These are phyloP conservation scores for Akanthomyces uredinophilus DNA, from an alignment of 2,329 filamentous ascomycete species.

Conservation along the genomic window DNA sequence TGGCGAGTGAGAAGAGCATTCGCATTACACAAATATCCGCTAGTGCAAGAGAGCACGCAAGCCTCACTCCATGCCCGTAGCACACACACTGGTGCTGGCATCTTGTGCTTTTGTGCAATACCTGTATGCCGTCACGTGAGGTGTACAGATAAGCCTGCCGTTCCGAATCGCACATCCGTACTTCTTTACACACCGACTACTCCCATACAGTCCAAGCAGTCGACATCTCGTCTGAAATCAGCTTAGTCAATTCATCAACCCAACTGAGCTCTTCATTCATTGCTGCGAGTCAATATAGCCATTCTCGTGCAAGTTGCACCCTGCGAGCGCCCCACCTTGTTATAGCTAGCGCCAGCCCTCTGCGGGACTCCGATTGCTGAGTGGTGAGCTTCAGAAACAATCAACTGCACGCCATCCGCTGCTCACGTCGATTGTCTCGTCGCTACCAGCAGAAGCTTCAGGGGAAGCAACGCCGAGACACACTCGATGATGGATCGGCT, in stretches of 20 bases:
- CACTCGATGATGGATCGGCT: conserved; percentile 37
- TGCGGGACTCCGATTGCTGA: not conserved
- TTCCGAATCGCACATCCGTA: not conserved
- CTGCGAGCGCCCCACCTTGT: not conserved
- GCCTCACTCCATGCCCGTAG: too few relatives aligned
- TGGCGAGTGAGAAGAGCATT: not conserved
- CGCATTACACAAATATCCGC: not conserved
- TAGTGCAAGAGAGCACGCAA: not conserved
- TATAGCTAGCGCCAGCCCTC: not conserved
- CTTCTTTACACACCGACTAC: too few relatives aligned
- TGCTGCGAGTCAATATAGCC: too few relatives aligned
- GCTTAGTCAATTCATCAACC: not conserved
- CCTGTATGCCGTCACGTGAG: not conserved
- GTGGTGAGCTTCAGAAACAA: not conserved
- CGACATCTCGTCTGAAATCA: not conserved
- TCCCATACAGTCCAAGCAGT: not conserved
- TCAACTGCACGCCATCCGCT: not conserved
- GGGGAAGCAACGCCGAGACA: not conserved
- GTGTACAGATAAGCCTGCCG: not conserved
- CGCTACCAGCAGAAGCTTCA: not conserved
- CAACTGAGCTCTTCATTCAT: not conserved
- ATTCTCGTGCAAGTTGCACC: not conserved
- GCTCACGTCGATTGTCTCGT: not conserved
- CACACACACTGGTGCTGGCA: too few relatives aligned
- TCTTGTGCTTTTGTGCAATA: too few relatives aligned